Conservation (phyloP, 108 stramenopile genomes). For the Phaeodactylum tricornutum region DNA sequence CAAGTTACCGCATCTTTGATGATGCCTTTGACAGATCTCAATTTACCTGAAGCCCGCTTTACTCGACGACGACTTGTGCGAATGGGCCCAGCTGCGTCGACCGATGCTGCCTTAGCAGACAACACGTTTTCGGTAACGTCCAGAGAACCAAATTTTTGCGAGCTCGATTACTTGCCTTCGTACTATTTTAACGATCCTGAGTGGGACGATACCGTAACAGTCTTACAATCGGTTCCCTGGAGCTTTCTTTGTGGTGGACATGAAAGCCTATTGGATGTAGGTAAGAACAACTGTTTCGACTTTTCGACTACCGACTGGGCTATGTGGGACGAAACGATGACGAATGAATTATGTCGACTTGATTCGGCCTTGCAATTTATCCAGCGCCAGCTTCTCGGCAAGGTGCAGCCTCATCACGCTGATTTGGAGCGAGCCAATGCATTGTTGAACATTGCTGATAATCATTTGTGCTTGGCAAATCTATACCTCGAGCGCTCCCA, state of each 20-base stretch:
- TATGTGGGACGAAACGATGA: slow-evolving; percentile 26
- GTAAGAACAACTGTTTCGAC: not conserved
- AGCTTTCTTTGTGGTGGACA: not conserved
- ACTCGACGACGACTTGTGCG: not conserved
- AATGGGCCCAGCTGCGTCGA: too few relatives aligned
- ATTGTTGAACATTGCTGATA: slow-evolving; percentile 14
- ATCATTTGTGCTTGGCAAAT: slow-evolving; percentile 23
- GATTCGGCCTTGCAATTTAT: slow-evolving; percentile 19
- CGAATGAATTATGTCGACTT: slow-evolving; percentile 18
- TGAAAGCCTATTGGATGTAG: not conserved
- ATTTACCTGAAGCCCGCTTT: not conserved
- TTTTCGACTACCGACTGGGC: too few relatives aligned
- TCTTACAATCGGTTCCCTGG: slow-evolving; percentile 8
- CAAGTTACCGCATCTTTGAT: not conserved
- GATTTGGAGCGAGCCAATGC: slow-evolving; percentile 21
- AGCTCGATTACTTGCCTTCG: slow-evolving; percentile 1
- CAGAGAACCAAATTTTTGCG: not conserved
- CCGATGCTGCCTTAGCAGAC: slow-evolving; percentile 1
- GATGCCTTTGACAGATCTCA: not conserved
- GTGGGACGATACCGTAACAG: slow-evolving; percentile 8
- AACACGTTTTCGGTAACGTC: not conserved
- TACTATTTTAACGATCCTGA: slow-evolving; percentile 17
- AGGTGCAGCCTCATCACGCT: slow-evolving; percentile 23
- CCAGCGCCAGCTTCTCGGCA: slow-evolving; percentile 10
- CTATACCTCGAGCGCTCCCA: slow-evolving; percentile 19